Evolutionary conservation across 108 stramenopile genomes (phyloP), one percentile per base, ranked within the genome.

Genomic region (Fragilaria crotonensis): DNA sequence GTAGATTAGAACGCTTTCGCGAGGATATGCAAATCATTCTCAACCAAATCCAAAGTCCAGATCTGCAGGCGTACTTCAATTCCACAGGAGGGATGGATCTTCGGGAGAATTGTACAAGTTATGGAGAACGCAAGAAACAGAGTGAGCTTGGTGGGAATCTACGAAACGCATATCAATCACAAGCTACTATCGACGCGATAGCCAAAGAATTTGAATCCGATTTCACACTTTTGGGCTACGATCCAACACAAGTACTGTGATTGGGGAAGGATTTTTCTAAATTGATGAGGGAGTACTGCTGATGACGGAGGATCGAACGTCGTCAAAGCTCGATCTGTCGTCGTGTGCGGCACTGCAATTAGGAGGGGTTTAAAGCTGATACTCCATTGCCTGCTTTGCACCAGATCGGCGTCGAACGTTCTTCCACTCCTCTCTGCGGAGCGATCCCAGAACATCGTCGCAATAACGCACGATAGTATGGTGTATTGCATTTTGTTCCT

Each of bases 391-490:
- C 11, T 11, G 36, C 36, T 41, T 41, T 7, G 14, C 36, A 41
- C 36, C 36, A 11, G 36, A 11, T 41, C 36, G 7, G 36, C 36
- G 36, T 41, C 54, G 30, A 1, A 56, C 33, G 23, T 52, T 69
- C 64, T 86, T 80, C 45, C 85, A 60, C 58, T 88, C 93, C 50
- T 94, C 89, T 54, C 83, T 70, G 20, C 86, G 68, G 25, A 90
- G 70, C 49, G 84, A 80, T 4, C 89, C 93, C 45, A 94, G 59
- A 20, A 94, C 89, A 71, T 94, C 93, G 33, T 72, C 72, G 53
- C 87, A 89, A 72, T 94, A 89, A 17, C 86, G 72, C 33, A 89
- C 58, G 67, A 93, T 88, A 3, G 88, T 89, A 52, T 77, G 69
- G 55, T 88, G 87, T 26, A 75, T 32, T 25, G 56, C 56, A 27